These are phyloP conservation scores for Lactarius hatsudake DNA, from an alignment of 768 basidiomycete species.

Conservation along the genomic window DNA sequence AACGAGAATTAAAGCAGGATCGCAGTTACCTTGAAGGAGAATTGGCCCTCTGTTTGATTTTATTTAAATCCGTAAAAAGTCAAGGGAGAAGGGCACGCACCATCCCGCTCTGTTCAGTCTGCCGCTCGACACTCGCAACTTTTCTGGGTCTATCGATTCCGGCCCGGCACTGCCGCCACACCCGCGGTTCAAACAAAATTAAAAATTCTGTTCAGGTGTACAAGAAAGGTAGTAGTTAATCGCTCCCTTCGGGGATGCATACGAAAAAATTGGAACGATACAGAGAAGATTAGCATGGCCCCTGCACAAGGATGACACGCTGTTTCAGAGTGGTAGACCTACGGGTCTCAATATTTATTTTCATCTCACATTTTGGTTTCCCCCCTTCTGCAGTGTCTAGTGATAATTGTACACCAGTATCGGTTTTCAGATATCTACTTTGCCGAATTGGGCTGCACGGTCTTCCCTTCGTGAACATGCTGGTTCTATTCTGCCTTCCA, in stretches of 20 bases:
- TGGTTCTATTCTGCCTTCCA: too few species aligned
- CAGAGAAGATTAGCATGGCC: conserved; percentile 99
- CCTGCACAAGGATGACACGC: conserved; percentile 99
- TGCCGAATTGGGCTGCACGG: too few species aligned
- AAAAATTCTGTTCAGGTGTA: neutral
- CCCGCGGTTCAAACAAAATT: neutral
- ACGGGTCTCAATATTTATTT: conserved; percentile 45
- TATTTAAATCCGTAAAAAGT: neutral
- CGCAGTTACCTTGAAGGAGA: neutral
- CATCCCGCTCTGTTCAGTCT: neutral
- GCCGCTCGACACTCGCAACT: neutral
- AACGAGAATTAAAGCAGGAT: conserved; percentile 37
- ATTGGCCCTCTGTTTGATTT: neutral
- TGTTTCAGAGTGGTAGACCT: conserved; percentile 87
- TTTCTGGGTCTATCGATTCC: neutral
- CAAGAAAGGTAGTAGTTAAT: neutral
- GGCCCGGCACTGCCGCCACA: too few species aligned
- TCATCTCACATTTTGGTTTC: neutral
- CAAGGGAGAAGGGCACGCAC: neutral
- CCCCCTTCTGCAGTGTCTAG: too few species aligned
- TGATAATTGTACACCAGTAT: too few species aligned
- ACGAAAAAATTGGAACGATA: conserved; percentile 99
- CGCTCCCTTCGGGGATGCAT: conserved; percentile 85
- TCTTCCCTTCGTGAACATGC: too few species aligned
- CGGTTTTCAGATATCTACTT: too few species aligned